A percentile compares a stretch with the other conserved stretches of the same genome.
These are phyloP conservation scores for Graphium sp. DNA, from an alignment of 2,329 filamentous ascomycete species.

Conservation along the genomic window DNA sequence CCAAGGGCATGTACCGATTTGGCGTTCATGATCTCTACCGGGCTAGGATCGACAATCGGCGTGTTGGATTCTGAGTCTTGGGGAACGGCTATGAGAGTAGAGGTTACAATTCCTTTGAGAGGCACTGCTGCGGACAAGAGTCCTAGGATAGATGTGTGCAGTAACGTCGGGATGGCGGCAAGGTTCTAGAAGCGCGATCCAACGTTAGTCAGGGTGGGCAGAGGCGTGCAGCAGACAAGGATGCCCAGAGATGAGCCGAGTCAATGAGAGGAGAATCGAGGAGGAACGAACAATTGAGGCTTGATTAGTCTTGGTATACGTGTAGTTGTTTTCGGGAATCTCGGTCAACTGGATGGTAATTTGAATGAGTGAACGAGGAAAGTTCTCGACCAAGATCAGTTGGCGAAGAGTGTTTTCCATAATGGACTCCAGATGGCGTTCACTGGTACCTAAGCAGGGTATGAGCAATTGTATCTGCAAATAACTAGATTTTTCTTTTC, in stretches of 20 bases:
- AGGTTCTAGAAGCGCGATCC: constrained; percentile 41
- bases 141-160: constrained; percentile 64
- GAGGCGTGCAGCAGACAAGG: background rate
- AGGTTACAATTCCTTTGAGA: constrained; percentile 53
- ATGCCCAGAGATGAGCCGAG: background rate
- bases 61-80: constrained; percentile 18
- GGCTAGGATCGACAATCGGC: constrained; percentile 42
- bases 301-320: constrained; percentile 41
- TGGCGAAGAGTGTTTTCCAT: constrained; percentile 56
- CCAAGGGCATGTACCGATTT: constrained; percentile 68
- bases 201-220: constrained; percentile 1
- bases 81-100: constrained; percentile 45
- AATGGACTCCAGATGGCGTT: constrained; percentile 68
- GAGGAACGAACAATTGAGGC: constrained; percentile 39
- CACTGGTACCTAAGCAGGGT: constrained; percentile 42
- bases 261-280: constrained; percentile 1
- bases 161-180: constrained; percentile 60
- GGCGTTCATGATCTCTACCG: constrained; percentile 42
- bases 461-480: constrained; percentile 5
- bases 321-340: constrained; percentile 50
- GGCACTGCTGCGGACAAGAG: constrained; percentile 73
- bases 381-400: constrained; percentile 57
- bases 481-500: constrained; percentile 2
- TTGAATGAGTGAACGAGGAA: constrained; percentile 64
- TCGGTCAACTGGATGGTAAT: constrained; percentile 62